Evolutionary conservation across 23 red algal genomes (phyloP), one percentile per base, ranked within the genome.

Genomic region (Gracilaria caudata): DNA sequence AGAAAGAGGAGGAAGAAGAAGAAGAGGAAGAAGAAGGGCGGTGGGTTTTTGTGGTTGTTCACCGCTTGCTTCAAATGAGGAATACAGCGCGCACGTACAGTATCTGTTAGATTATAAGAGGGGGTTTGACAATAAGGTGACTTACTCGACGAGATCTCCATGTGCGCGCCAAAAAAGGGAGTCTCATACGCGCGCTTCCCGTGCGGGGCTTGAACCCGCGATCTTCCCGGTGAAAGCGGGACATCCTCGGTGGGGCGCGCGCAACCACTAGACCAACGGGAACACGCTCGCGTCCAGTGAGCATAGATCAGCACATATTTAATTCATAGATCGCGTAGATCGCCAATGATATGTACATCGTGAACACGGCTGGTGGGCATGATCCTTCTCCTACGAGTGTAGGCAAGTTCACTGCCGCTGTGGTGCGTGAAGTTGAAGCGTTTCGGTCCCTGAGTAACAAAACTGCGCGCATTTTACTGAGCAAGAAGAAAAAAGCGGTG

Each of bases 171-270:
- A n/a, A n/a, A n/a, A n/a, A n/a, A n/a, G n/a, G n/a, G n/a, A n/a
- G n/a, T n/a, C n/a, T n/a, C n/a, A n/a, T n/a, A n/a, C n/a, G n/a
- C n/a, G n/a, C n/a, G n/a, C 70, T 83, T 92, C 89, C 71, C 89
- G 64, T 84, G 81, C 68, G 58, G 79, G 79, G 79, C 33, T 92
- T 84, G 89, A 92, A 92, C 89, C 89, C 89, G 89, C 89, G 89
- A 92, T 84, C 89, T 92, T 92, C 81, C 89, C 79, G 89, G 89
- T 94, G 91, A 94, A 94, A 94, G 80, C 91, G 79, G 91, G 80
- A 94, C 91, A 94, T 94, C 91, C 91, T 94, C n/a, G n/a, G n/a
- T n/a, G n/a, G n/a, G n/a, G n/a, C n/a, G n/a, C n/a, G n/a, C n/a
- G n/a, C n/a, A 94, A 75, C 70, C 70, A 75, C 70, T 75, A 75